Conservation (phyloP, 768 basidiomycete species). For the Lepiota venenata region DNA sequence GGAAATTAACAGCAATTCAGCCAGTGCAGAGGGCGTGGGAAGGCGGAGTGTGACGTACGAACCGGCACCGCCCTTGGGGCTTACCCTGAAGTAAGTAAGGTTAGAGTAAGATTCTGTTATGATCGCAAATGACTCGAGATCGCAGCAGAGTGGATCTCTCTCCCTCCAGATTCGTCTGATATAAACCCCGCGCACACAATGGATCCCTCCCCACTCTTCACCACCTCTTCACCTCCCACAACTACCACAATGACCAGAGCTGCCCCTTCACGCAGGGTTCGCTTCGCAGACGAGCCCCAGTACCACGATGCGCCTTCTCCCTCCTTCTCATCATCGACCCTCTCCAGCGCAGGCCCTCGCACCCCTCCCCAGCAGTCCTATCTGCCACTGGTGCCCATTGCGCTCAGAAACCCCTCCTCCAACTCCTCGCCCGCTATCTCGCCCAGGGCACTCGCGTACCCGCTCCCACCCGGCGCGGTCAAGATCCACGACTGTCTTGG, state of each 20-base stretch:
- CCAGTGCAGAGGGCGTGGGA: neutral
- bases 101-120: no score
- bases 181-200: neutral
- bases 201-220: neutral
- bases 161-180: no score
- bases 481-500: neutral
- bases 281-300: neutral
- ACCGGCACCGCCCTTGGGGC: neutral
- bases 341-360: slow-evolving; percentile 5
- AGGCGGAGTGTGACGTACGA: no score
- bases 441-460: neutral
- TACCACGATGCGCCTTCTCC: neutral
- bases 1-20: neutral
- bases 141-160: no score
- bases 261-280: slow-evolving; percentile 1
- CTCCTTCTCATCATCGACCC: slow-evolving; percentile 2
- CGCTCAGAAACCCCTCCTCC: neutral
- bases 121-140: no score
- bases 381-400: neutral
- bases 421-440: neutral
- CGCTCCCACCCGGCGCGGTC: neutral
- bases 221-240: neutral
- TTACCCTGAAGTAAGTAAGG: neutral
- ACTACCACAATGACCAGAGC: neutral
- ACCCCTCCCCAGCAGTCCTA: slow-evolving; percentile 1